These are phyloP conservation scores for Cystofilobasidium macerans DNA, from an alignment of 768 basidiomycete species.

Conservation along the genomic window DNA sequence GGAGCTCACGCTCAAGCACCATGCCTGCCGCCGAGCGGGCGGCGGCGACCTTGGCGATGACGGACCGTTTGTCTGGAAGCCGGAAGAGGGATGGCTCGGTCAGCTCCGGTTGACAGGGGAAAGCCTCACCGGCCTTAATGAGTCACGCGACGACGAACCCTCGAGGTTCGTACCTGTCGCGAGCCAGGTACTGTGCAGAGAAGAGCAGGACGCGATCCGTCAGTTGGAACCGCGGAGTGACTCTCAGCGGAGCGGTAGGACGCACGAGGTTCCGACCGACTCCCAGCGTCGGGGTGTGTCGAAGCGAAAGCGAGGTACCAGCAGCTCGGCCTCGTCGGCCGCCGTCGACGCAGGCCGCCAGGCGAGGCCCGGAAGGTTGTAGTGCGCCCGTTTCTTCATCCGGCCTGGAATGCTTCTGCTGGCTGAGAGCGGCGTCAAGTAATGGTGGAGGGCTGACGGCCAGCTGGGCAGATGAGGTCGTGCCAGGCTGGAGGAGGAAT, in stretches of 20 bases:
- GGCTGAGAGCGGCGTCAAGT: too few relatives aligned
- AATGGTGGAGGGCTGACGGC: too few relatives aligned
- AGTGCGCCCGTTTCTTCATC: too few relatives aligned
- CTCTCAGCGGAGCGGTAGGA: neutral
- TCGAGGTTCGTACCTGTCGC: slow-evolving; percentile 11
- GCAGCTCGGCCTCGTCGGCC: neutral
- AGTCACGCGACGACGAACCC: neutral
- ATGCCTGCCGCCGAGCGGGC: neutral
- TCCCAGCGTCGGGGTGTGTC: neutral
- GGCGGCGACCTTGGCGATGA: slow-evolving; percentile 16
- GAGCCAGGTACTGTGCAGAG: neutral
- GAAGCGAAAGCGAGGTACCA: neutral
- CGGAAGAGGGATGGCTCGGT: neutral
- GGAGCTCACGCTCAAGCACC: slow-evolving; percentile 17
- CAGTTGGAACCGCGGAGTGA: neutral
- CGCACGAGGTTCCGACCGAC: neutral
- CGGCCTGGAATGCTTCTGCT: too few relatives aligned
- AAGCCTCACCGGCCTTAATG: neutral
- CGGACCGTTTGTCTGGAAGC: neutral
- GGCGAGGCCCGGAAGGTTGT: too few relatives aligned
- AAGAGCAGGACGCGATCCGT: neutral
- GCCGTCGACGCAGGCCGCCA: too few relatives aligned
- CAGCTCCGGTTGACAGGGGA: neutral
- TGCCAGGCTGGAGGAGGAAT: too few relatives aligned
- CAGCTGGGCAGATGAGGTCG: too few relatives aligned